Evolutionary conservation across 306 rosid genomes (phyloP).

Genomic region (Vigna trinervia): DNA sequence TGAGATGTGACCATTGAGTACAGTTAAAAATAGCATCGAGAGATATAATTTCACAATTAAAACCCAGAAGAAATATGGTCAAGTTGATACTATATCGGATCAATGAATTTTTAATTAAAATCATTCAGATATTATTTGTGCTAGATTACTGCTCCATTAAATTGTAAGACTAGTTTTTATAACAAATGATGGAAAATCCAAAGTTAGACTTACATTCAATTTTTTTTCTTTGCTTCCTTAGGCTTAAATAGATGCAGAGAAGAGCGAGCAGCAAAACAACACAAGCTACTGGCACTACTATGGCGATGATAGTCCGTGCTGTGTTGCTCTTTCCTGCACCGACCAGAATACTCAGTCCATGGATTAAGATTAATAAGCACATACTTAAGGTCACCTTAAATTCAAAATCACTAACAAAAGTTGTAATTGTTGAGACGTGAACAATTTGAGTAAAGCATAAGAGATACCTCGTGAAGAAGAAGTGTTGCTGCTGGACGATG

Average conservation of each 20-base stretch:
- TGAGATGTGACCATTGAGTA: neutral
- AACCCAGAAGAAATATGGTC: neutral
- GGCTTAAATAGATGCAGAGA: constrained; percentile 34
- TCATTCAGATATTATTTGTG: too few relatives aligned
- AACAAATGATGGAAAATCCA: neutral
- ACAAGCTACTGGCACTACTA: constrained; percentile 36
- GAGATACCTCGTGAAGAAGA: constrained; percentile 20
- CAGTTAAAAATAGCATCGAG: neutral
- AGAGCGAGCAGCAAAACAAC: neutral
- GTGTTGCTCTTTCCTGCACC: constrained; percentile 51
- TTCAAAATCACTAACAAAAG: too few relatives aligned
- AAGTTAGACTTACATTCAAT: neutral
- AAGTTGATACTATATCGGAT: neutral
- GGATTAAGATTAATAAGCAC: neutral
- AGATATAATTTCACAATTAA: neutral
- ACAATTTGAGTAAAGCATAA: neutral
- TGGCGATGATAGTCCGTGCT: constrained; percentile 21
- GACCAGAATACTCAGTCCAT: constrained; percentile 5
- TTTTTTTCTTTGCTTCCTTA: constrained; percentile 15
- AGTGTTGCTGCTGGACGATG: neutral
- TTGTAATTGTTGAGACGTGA: neutral
- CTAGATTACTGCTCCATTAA: too few relatives aligned
- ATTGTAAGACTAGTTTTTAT: neutral
- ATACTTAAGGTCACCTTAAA: too few relatives aligned
- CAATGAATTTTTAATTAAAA: too few relatives aligned